Evolutionary conservation across 805 yeast genomes (phyloP).

Genomic region (Candida odintsovae): DNA sequence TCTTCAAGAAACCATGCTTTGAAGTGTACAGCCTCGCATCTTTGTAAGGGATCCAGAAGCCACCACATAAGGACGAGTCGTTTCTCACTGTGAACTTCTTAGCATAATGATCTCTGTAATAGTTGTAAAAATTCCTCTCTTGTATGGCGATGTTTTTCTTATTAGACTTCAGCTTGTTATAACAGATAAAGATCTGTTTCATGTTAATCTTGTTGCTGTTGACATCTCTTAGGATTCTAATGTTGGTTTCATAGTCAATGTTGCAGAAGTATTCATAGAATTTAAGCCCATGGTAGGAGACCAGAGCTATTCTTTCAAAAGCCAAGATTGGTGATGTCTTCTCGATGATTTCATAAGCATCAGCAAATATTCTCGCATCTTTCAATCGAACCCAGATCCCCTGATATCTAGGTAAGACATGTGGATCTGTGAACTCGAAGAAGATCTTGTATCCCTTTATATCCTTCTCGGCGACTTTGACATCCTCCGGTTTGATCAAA

Average conservation of each 20-base stretch:
- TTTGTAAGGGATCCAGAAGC: conserved; percentile 21
- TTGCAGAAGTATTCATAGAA: conserved; percentile 23
- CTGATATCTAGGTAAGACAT: not conserved
- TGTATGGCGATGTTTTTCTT: conserved; percentile 4
- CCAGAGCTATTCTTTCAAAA: conserved; percentile 23
- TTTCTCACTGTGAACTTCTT: conserved; percentile 8
- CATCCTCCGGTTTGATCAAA: not conserved
- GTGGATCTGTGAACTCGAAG: not conserved
- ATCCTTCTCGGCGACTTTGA: not conserved
- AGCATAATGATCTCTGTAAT: conserved; percentile 4
- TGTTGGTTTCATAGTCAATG: conserved; percentile 9
- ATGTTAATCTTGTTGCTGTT: conserved; percentile 15
- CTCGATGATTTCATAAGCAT: conserved; percentile 10
- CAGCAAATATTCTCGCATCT: conserved; percentile 19
- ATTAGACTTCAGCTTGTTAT: conserved; percentile 12
- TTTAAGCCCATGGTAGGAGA: conserved; percentile 17
- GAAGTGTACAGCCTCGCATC: conserved; percentile 13
- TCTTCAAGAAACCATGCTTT: conserved; percentile 14
- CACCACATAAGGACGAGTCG: conserved; percentile 25
- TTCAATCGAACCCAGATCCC: conserved; percentile 23
- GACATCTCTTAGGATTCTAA: conserved; percentile 22
- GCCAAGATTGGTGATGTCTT: conserved; percentile 16
- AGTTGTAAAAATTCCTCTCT: conserved; percentile 12
- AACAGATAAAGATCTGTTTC: conserved; percentile 19
- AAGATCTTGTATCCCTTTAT: not conserved